These are phyloP conservation scores for Geosmithia flava DNA, from an alignment of 2,329 filamentous ascomycete species.

Conservation along the genomic window DNA sequence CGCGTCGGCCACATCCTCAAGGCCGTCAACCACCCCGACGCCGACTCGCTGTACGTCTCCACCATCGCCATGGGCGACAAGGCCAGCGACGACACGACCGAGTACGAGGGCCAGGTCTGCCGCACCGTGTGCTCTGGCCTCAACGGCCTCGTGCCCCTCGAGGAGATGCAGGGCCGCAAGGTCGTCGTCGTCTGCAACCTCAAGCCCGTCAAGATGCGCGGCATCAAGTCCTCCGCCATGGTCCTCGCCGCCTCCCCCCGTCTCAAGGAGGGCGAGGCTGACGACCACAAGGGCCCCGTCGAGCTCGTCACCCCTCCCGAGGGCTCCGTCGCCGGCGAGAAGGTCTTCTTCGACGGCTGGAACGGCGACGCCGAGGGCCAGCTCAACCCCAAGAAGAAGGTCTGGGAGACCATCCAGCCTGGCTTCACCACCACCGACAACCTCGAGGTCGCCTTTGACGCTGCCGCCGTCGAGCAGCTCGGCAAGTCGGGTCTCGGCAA, in stretches of 20 bases:
- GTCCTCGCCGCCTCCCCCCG: slow-evolving; percentile 88
- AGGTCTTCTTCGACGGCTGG: slow-evolving; percentile 91
- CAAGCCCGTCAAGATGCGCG: slow-evolving; percentile 98
- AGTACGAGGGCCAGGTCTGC: slow-evolving; percentile 83
- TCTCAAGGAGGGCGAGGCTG: slow-evolving; percentile 67
- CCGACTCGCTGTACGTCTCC: slow-evolving; percentile 88
- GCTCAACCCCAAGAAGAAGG: slow-evolving; percentile 98
- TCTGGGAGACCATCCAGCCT: slow-evolving; percentile 94
- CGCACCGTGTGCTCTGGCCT: slow-evolving; percentile 95
- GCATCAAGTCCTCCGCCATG: slow-evolving; percentile 70
- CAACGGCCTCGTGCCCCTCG: slow-evolving; percentile 82
- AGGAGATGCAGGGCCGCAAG: slow-evolving; percentile 94
- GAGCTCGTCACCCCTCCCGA: slow-evolving; percentile 81
- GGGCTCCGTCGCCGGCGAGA: slow-evolving; percentile 69
- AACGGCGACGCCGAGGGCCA: slow-evolving; percentile 84
- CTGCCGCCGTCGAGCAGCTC: slow-evolving; percentile 61
- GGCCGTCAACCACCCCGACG: slow-evolving; percentile 89
- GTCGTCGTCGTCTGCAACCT: slow-evolving; percentile 94
- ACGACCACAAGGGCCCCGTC: slow-evolving; percentile 79
- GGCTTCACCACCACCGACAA: slow-evolving; percentile 82
- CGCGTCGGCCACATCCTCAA: slow-evolving; percentile 96
- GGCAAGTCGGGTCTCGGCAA: slow-evolving; percentile 55
- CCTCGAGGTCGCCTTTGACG: slow-evolving; percentile 80
- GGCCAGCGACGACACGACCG: slow-evolving; percentile 76
- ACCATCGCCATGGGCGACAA: slow-evolving; percentile 91